Base-by-base conservation (phyloP, 495 filamentous ascomycete genomes). In the Cryomyces antarcticus region DNA sequence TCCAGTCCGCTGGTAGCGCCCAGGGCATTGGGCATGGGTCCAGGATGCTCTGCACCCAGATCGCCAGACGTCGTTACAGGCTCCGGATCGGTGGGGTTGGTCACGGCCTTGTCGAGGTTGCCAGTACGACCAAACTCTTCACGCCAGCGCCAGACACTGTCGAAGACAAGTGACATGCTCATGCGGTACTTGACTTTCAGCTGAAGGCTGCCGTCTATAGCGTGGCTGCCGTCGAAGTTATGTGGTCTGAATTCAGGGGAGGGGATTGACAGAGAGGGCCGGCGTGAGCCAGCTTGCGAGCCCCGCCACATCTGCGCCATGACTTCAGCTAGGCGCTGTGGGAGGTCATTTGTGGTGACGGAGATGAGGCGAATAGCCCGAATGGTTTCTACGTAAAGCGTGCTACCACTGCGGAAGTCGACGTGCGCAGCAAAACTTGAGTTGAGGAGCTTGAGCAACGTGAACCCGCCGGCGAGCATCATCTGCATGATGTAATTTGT, bases 401-500 rank as follows among this genome's bases (percentile, higher is more conserved):
- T 61, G 31, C 77, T 74, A 38, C 82, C 82, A n/a, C 79, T 69
- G 7, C 79, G 71, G 55, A 77, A 72, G 46, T 87, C 77, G 44
- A 92, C 74, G 58, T 76, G 62, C 56, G 66, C 52, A 49, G 77
- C 63, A 65, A 93, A 78, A 71, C 89, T 80, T 43, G 80, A 86
- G 53, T 83, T 80, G 55, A 86, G 69, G 29, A 95, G 67, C 57
- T 93, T 93, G 41, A 92, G 64, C 33, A 95, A 59, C 4, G 82
- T 77, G 53, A 88, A 92, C 11, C 82, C 82, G 1, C 75, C 82
- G 33, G 85, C 86, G 33, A 92, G 77, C 52, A 92, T 76, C 79
- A 93, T 93, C 60, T 93, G 86, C 50, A 86, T 77, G 42, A 93
- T 70, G 56, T 93, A 93, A 54, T 88, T 86, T 35, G 82, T 82